These are phyloP conservation scores for Aspergillus terreus DNA, from an alignment of 2,329 filamentous ascomycete species.

Conservation along the genomic window DNA sequence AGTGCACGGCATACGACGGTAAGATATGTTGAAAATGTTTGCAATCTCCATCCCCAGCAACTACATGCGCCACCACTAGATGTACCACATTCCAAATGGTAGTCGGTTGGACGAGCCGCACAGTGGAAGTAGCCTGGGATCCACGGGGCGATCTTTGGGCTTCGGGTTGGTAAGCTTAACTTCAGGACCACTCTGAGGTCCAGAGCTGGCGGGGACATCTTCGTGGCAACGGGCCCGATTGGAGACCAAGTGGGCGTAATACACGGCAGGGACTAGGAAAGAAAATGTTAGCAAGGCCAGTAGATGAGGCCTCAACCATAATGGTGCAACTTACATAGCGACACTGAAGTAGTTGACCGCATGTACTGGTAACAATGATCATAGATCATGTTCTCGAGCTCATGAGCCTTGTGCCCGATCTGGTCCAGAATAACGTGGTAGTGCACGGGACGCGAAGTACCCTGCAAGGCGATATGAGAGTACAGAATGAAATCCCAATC, in stretches of 20 bases:
- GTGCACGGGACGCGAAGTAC: conserved; percentile 86
- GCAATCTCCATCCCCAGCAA: neutral
- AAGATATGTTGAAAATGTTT: too few relatives aligned
- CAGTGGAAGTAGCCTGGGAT: conserved; percentile 34
- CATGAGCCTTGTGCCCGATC: conserved; percentile 60
- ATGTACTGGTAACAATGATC: conserved; percentile 93
- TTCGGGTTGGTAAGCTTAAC: conserved; percentile 30
- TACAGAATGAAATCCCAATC: conserved; percentile 83
- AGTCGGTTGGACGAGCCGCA: conserved; percentile 25
- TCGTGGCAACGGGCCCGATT: conserved; percentile 76
- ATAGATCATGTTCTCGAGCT: conserved; percentile 85
- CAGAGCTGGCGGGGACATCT: conserved; percentile 39
- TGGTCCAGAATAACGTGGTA: conserved; percentile 90
- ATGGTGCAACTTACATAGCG: conserved; percentile 51
- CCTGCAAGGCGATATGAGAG: conserved; percentile 79
- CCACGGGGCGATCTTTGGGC: conserved; percentile 25
- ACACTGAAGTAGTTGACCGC: conserved; percentile 88
- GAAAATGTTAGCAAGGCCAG: conserved; percentile 6
- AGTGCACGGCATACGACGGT: too few relatives aligned
- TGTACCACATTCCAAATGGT: conserved; percentile 40
- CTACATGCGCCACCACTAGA: conserved; percentile 18
- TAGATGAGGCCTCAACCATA: neutral
- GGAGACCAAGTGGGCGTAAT: conserved; percentile 90
- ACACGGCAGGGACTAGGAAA: conserved; percentile 67
- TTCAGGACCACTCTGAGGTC: conserved; percentile 38